A percentile compares a stretch with the other conserved stretches of the same genome.
These are phyloP conservation scores for Mycogone perniciosa DNA, from an alignment of 2,329 filamentous ascomycete species.

Conservation along the genomic window DNA sequence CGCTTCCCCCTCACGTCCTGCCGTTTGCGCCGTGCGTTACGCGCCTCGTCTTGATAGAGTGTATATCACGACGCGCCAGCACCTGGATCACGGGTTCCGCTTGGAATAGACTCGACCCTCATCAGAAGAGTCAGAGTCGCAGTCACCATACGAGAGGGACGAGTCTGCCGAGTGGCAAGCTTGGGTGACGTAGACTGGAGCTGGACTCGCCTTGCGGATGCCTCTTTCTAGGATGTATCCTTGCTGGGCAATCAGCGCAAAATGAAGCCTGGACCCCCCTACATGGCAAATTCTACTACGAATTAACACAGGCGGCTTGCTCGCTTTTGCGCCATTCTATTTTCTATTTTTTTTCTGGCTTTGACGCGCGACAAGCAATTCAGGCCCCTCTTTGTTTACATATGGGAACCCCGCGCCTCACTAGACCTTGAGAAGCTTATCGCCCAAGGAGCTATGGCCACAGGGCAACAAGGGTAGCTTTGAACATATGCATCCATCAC, in stretches of 20 bases:
- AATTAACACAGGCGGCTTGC: no score
- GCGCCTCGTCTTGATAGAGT: background rate
- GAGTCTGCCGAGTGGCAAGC: constrained; percentile 5
- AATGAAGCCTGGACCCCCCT: background rate
- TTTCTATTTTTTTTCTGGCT: no score
- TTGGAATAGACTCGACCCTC: background rate
- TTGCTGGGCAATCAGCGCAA: background rate
- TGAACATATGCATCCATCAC: background rate
- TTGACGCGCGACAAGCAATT: constrained; percentile 4
- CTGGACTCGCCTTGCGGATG: background rate
- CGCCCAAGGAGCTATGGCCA: constrained; percentile 7
- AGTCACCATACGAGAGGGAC: background rate
- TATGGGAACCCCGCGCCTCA: constrained; percentile 14
- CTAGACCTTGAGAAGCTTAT: background rate
- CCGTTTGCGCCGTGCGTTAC: background rate
- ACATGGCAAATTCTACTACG: no score
- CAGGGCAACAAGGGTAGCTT: background rate
- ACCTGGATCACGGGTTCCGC: background rate
- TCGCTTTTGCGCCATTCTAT: no score
- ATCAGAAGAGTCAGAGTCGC: background rate
- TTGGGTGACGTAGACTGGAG: constrained; percentile 3
- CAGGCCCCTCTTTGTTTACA: constrained; percentile 18
- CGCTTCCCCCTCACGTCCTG: background rate
- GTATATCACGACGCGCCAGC: background rate
- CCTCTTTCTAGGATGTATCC: no score